Evolutionary conservation across 1,284 basidiomycete genomes (phyloP).

Genomic region (Lignosus rhinocerotis): DNA sequence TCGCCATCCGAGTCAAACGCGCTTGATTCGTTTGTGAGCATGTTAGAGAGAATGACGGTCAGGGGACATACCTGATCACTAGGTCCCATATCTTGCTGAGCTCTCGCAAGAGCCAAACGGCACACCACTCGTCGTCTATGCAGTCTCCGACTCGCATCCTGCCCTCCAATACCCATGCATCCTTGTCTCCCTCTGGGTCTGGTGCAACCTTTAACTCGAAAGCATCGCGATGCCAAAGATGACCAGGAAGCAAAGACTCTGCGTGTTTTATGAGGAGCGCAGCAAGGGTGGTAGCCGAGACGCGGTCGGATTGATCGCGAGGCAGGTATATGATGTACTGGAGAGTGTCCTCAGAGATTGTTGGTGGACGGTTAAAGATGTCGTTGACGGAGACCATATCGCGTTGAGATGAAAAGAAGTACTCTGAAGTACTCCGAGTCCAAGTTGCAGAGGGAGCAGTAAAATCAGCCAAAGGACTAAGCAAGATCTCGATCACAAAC

Average conservation of each 20-base stretch:
- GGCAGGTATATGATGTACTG: conserved; percentile 74
- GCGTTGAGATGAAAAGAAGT: background rate
- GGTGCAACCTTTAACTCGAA: conserved; percentile 77
- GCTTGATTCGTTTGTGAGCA: conserved; percentile 39
- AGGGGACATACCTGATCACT: conserved; percentile 60
- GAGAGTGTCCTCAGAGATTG: conserved; percentile 85
- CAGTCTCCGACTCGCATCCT: conserved; percentile 89
- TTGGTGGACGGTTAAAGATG: conserved; percentile 70
- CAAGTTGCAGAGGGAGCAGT: too few species aligned
- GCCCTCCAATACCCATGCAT: conserved; percentile 64
- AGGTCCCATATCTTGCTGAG: conserved; percentile 78
- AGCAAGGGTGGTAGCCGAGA: conserved; percentile 67
- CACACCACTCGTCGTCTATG: conserved; percentile 95
- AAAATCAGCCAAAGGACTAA: too few species aligned
- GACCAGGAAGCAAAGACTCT: conserved; percentile 58
- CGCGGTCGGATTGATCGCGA: conserved; percentile 48
- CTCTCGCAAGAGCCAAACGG: conserved; percentile 84
- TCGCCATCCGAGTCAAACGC: conserved; percentile 93
- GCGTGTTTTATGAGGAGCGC: conserved; percentile 66
- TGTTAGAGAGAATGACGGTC: conserved; percentile 1
- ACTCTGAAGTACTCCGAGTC: too few species aligned
- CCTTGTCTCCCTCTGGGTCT: conserved; percentile 42
- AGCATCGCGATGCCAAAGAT: conserved; percentile 87
- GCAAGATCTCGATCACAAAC: conserved; percentile 12
- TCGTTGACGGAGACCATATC: conserved; percentile 30